Base-by-base conservation (phyloP, 75 land plant genomes). In the Isoetes taiwanensis region DNA sequence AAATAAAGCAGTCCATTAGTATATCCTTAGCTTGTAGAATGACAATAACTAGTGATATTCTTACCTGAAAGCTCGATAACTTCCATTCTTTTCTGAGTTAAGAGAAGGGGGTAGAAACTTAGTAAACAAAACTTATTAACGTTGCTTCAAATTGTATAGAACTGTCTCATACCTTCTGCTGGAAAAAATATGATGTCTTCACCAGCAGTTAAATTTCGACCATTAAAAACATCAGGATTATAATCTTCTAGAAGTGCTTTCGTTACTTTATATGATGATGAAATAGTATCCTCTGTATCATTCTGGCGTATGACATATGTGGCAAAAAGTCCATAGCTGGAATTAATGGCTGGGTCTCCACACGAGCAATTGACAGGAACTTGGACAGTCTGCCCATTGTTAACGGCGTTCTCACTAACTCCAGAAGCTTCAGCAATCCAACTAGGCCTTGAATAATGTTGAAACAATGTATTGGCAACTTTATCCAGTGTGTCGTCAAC, bases 331-430 rank as follows among this genome's bases (percentile, higher is more conserved):
- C 97, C 94, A 43, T 80, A 86, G 2, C 67, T 42, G 34, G 56
- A 41, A 24, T 77, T 75, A 0, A 86, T 74, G 9, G 30, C 0
- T 1, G 66, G 31, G 37, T 86, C 64, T 11, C 93, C 93, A 59
- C 93, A 90, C 1, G 81, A 78, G 66, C 97, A 90, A 64, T 83
- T 86, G 31, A 90, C 76, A 3, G 75, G 77, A 16, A 86, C 71
- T 41, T 74, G 66, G 1, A 84, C 14, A 0, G 1, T 5, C 16
- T 28, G 62, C 10, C 48, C 61, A 1, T 29, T 37, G 1, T 73
- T 71, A 25, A 90, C 60, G 0, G 28, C 39, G 20, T 30, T 61
- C 1, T 25, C 61, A 2, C 60, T 23, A 53, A 67, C 28, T 17
- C 32, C 70, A 14, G 41, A 52, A 59, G 50, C 32, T 16, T 23